Evolutionary conservation across 164 flowering plant genomes (phyloP).

Genomic region (Houttuynia cordata): DNA sequence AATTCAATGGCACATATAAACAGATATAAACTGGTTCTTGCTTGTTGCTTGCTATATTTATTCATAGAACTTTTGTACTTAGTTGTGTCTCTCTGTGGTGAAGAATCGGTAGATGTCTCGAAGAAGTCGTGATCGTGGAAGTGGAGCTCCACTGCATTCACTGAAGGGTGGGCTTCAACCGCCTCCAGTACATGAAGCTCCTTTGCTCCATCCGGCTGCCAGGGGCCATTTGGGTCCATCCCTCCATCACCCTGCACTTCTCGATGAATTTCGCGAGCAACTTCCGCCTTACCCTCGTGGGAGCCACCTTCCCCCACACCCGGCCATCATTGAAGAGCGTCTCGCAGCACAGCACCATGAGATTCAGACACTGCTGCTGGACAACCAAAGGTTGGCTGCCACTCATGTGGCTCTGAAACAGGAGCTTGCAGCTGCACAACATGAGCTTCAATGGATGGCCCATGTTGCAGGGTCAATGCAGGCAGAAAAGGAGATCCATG

Average conservation of each 20-base stretch:
- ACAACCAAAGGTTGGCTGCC: constrained; percentile 83
- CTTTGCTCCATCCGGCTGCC: constrained; percentile 23
- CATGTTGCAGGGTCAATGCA: constrained; percentile 38
- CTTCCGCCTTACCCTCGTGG: constrained; percentile 30
- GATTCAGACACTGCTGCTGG: constrained; percentile 61
- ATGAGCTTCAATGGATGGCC: constrained; percentile 53
- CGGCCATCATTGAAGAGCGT: constrained; percentile 60
- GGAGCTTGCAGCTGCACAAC: constrained; percentile 62
- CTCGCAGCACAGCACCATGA: constrained; percentile 75
- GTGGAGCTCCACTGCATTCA: constrained; percentile 37
- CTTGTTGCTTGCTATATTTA: no score
- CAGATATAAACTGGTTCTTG: no score
- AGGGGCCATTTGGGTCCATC: constrained; percentile 20
- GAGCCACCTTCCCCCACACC: constrained; percentile 35
- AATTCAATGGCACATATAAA: no score
- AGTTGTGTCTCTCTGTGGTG: no score
- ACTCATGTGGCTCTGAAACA: constrained; percentile 93
- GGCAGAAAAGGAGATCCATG: constrained; percentile 51
- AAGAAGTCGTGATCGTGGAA: constrained; percentile 52
- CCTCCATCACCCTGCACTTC: constrained; percentile 49
- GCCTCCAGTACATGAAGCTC: constrained; percentile 43
- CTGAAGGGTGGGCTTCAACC: constrained; percentile 27
- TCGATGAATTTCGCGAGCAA: constrained; percentile 59
- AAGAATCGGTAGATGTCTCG: constrained; percentile 67
- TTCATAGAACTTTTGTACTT: no score